Evolutionary conservation across 2,329 filamentous ascomycete species (phyloP).

Genomic region (Akanthomyces uredinophilus): DNA sequence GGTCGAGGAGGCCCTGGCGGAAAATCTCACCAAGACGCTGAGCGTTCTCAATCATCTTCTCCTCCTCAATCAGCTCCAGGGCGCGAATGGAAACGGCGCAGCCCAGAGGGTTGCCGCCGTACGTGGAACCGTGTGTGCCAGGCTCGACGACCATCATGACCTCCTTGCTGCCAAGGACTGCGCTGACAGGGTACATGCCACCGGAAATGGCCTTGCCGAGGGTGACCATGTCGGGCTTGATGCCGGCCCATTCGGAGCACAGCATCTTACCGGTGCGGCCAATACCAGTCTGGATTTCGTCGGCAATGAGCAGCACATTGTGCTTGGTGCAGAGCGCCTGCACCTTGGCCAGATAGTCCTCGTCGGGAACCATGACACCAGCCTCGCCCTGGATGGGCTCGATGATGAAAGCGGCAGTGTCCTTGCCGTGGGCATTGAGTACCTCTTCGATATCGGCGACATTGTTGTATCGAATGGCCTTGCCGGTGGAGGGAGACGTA

Average conservation of each 20-base stretch:
- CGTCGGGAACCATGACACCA: conserved; percentile 89
- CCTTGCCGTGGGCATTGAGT: conserved; percentile 73
- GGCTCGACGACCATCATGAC: conserved; percentile 95
- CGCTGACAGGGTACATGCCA: conserved; percentile 98
- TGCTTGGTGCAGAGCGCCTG: conserved; percentile 87
- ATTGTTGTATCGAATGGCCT: conserved; percentile 81
- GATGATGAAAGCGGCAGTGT: conserved; percentile 87
- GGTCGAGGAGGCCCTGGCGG: conserved; percentile 67
- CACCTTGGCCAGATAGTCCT: conserved; percentile 76
- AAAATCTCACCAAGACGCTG: conserved; percentile 78
- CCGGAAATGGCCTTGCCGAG: conserved; percentile 97
- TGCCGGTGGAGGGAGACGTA: conserved; percentile 65
- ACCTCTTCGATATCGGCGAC: conserved; percentile 73
- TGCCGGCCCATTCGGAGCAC: conserved; percentile 88
- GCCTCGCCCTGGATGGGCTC: conserved; percentile 98
- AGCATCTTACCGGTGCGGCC: conserved; percentile 91
- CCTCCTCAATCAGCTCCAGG: conserved; percentile 88
- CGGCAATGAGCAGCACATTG: conserved; percentile 92
- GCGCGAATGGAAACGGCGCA: conserved; percentile 95
- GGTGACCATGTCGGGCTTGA: conserved; percentile 92
- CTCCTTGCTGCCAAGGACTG: conserved; percentile 80
- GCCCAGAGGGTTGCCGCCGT: conserved; percentile 92
- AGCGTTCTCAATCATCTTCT: conserved; percentile 78
- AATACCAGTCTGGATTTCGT: conserved; percentile 98
- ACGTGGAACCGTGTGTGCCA: conserved; percentile 96